Percentiles rank a stretch among this genome's conserved stretches.
These are phyloP conservation scores for Calonectria hawksworthii DNA, from an alignment of 2,329 filamentous ascomycete species.

Conservation along the genomic window DNA sequence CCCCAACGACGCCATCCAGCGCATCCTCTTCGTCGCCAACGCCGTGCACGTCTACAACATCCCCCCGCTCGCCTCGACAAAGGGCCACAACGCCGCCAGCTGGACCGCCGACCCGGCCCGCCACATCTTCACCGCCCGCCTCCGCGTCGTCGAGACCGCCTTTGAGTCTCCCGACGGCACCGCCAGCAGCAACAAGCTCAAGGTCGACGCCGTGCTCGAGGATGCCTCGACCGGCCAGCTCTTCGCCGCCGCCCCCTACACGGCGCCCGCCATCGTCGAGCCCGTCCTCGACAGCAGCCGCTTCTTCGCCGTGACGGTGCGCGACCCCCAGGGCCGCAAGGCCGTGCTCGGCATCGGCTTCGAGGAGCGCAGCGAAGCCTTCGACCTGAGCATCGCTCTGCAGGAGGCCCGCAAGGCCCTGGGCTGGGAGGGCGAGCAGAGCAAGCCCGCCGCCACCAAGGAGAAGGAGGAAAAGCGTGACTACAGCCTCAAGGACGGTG, in stretches of 20 bases:
- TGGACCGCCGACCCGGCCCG: conserved; percentile 82
- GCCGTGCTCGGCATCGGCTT: conserved; percentile 88
- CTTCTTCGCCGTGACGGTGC: conserved; percentile 88
- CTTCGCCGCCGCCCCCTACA: conserved; percentile 89
- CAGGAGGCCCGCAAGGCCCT: conserved; percentile 83
- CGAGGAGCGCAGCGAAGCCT: conserved; percentile 87
- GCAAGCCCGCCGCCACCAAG: conserved; percentile 53
- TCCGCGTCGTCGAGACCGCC: conserved; percentile 84
- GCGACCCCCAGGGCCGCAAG: conserved; percentile 81
- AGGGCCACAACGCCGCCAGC: conserved; percentile 81
- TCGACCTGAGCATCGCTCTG: conserved; percentile 86
- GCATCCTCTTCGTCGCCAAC: conserved; percentile 82
- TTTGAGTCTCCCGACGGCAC: conserved; percentile 54
- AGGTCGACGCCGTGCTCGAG: conserved; percentile 84
- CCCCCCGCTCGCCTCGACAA: conserved; percentile 82
- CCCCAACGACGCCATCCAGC: conserved; percentile 84
- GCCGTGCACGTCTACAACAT: conserved; percentile 90
- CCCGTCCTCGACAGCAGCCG: conserved; percentile 83
- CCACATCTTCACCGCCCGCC: conserved; percentile 87
- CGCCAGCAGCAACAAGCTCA: conserved; percentile 65
- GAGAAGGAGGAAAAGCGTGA: conserved; percentile 64
- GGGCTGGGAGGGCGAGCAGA: conserved; percentile 65
- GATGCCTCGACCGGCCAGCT: conserved; percentile 80
- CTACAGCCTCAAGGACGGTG: conserved; percentile 88
- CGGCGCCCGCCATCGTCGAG: conserved; percentile 75